Evolutionary conservation across 441 rosid species (phyloP).

Genomic region (Capsella rubella): DNA sequence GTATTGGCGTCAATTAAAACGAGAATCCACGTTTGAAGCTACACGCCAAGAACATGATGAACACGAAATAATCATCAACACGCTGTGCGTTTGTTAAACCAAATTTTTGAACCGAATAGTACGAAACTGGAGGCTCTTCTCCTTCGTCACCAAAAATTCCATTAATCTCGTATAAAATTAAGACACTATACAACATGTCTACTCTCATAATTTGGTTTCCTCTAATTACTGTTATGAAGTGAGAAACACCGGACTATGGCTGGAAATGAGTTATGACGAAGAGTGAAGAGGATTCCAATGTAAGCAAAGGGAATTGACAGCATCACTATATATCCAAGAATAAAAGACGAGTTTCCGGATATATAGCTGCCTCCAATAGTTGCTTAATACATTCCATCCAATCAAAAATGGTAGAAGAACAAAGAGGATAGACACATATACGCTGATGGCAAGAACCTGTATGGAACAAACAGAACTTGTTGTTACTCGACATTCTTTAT

Average conservation of each 20-base stretch:
- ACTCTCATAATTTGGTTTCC: constrained; percentile 1
- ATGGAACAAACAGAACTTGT: neutral
- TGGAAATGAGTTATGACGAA: neutral
- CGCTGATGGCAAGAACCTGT: constrained; percentile 28
- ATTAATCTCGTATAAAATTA: neutral
- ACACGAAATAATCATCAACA: no score
- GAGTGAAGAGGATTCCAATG: constrained; percentile 11
- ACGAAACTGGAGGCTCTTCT: no score
- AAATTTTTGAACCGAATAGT: no score
- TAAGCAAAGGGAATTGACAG: constrained; percentile 11
- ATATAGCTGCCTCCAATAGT: constrained; percentile 11
- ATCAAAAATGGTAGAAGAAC: constrained; percentile 27
- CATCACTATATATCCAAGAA: constrained; percentile 14
- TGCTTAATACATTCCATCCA: constrained; percentile 30
- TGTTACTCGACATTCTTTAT: neutral
- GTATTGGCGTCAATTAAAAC: neutral
- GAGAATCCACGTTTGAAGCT: constrained; percentile 22
- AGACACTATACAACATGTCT: constrained; percentile 5
- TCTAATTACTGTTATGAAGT: constrained; percentile 9
- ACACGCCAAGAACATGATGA: constrained; percentile 1
- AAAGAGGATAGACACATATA: neutral
- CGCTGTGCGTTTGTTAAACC: no score
- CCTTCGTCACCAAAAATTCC: neutral
- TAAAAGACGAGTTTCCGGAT: constrained; percentile 5
- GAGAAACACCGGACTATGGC: constrained; percentile 15